These are phyloP conservation scores for Phaeosphaeria sp. DNA, from an alignment of 2,329 filamentous ascomycete species.

Conservation along the genomic window DNA sequence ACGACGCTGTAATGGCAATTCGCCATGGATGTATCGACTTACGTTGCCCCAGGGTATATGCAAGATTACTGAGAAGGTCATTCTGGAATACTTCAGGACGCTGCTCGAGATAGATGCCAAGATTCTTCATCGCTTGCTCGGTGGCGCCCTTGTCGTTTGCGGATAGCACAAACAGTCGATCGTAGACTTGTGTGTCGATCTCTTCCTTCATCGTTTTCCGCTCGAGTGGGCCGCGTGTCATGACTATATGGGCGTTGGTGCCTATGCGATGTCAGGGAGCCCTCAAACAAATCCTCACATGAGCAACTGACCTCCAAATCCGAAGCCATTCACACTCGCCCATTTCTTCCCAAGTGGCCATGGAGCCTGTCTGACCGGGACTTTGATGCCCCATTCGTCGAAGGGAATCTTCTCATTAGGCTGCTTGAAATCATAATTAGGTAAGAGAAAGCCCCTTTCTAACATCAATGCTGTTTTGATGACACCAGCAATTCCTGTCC, in stretches of 20 bases:
- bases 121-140: constrained; percentile 26
- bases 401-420: constrained; percentile 42
- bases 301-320: constrained; percentile 50
- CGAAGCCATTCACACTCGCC: constrained; percentile 58
- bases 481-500: constrained; percentile 11
- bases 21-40: constrained; percentile 31
- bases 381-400: constrained; percentile 29
- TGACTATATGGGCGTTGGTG: constrained; percentile 30
- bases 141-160: constrained; percentile 25
- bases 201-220: constrained; percentile 31
- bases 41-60: constrained; percentile 33
- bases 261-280: neutral
- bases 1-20: constrained; percentile 22
- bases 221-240: constrained; percentile 25
- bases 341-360: constrained; percentile 38
- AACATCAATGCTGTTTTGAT: constrained; percentile 53
- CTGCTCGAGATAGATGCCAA: constrained; percentile 34
- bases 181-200: constrained; percentile 19
- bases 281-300: constrained; percentile 1
- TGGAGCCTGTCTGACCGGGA: constrained; percentile 19
- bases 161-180: constrained; percentile 28
- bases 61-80: constrained; percentile 32
- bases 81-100: constrained; percentile 34
- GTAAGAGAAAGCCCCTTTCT: constrained; percentile 46
- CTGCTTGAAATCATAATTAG: constrained; percentile 47